Base-by-base conservation (phyloP, 371 early-diverging fungal genomes). In the Phascolomyces articulosus region DNA sequence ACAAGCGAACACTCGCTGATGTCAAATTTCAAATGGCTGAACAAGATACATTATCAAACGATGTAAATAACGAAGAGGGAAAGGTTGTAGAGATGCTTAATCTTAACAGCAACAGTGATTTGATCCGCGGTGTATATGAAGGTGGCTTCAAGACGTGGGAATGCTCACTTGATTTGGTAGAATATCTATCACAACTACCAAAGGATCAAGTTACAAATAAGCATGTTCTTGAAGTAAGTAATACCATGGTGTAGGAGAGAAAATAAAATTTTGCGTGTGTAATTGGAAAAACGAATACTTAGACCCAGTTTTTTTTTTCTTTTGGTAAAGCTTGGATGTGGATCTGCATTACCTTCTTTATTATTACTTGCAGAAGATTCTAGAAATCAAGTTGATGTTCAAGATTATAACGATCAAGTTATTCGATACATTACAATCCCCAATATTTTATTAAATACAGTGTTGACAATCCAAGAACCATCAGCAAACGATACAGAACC, bases 101-200 rank as follows among this genome's bases (percentile, higher is more conserved):
- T 70, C 63, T 84, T 64, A 83, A 82, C n/a, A 85, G 87, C 18
- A 87, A 82, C 51, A 81, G 81, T 40, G 97, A 97, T 75, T 68
- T 97, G 20, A 86, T 96, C 44, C 80, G 84, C 34, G 95, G 95
- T 18, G 92, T 93, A 2, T 97, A 96, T 68, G 97, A 96, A 77
- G 97, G 95, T 58, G 97, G 97, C 4, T 87, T 95, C 66, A 97
- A 97, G 77, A 97, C 97, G 0, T 97, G 97, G 97, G 97, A 97
- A 67, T 96, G 96, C 69, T 86, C 94, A 3, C 56, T 93, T 44
- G 97, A 97, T 75, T 79, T 97, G 58, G 88, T 93, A 20, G 70
- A 84, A 41, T 93, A 84, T 66, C 72, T 94, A 8, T 79, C 84
- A 11, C 67, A 78, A 27, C 63, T 77, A 8, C 76, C 75, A 18